Evolutionary conservation across 768 basidiomycete species (phyloP).

Genomic region (Tulasnella sp.): DNA sequence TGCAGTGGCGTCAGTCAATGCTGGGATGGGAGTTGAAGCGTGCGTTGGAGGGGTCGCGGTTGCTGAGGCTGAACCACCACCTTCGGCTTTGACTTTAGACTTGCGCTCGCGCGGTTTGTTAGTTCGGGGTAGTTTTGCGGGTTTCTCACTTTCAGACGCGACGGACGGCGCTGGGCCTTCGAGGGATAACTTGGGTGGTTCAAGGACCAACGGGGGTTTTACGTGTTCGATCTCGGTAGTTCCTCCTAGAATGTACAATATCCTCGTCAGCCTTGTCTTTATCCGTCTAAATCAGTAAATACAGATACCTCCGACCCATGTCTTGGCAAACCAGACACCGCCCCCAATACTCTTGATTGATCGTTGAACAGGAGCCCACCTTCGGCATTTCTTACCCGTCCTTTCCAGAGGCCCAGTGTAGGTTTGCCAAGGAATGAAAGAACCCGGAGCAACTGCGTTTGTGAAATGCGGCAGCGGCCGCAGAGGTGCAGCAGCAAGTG

Average conservation of each 20-base stretch:
- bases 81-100: neutral
- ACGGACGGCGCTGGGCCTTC: neutral
- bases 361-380: neutral
- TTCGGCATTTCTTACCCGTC: neutral
- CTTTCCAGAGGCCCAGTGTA: conserved; percentile 9
- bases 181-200: neutral
- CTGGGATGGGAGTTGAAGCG: neutral
- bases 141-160: neutral
- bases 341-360: conserved; percentile 7
- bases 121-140: neutral
- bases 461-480: conserved; percentile 5
- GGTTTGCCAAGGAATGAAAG: neutral
- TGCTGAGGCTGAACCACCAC: neutral
- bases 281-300: neutral
- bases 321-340: conserved; percentile 2
- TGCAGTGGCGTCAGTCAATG: neutral
- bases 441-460: conserved; percentile 6
- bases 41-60: neutral
- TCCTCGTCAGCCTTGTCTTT: neutral
- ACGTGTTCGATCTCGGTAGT: conserved; percentile 1
- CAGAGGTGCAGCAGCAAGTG: neutral
- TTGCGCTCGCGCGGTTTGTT: neutral
- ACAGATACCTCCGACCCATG: conserved; percentile 2
- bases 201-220: neutral
- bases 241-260: neutral